Conservation (phyloP, 2,329 filamentous ascomycete genomes). For the Amauroascus niger region DNA sequence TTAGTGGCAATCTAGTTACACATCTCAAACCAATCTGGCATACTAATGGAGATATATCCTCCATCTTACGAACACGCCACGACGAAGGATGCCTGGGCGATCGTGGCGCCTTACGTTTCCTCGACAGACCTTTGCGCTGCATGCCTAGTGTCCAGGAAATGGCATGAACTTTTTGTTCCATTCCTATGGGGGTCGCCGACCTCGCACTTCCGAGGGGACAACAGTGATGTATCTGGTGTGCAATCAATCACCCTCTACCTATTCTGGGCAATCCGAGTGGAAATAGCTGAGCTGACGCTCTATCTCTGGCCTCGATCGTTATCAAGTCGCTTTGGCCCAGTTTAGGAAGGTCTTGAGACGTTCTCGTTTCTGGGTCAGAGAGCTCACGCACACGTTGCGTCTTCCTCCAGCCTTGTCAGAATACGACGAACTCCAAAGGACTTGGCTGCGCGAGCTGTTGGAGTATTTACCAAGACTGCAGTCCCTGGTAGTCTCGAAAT, state of each 20-base stretch:
- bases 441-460: slow-evolving; percentile 51
- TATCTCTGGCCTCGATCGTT: background rate
- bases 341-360: slow-evolving; percentile 50
- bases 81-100: slow-evolving; percentile 45
- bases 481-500: slow-evolving; percentile 48
- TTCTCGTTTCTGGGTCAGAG: slow-evolving; percentile 44
- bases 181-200: slow-evolving; percentile 55
- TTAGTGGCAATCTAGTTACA: too few species aligned
- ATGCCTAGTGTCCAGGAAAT: slow-evolving; percentile 47
- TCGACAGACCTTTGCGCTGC: slow-evolving; percentile 49
- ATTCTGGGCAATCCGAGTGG: background rate
- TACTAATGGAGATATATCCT: slow-evolving; percentile 34
- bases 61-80: slow-evolving; percentile 53
- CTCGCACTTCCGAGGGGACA: slow-evolving; percentile 51
- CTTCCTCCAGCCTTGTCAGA: slow-evolving; percentile 52
- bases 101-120: slow-evolving; percentile 48
- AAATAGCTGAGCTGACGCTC: slow-evolving; percentile 14
- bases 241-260: slow-evolving; percentile 1
- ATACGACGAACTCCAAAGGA: slow-evolving; percentile 49
- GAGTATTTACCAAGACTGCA: slow-evolving; percentile 50
- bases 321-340: slow-evolving; percentile 47
- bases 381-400: slow-evolving; percentile 52
- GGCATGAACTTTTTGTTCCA: slow-evolving; percentile 50
- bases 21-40: background rate
- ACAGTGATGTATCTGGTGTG: slow-evolving; percentile 50